Conservation (phyloP, 352 stramenopile genomes). For the Phytophthora sojae region DNA sequence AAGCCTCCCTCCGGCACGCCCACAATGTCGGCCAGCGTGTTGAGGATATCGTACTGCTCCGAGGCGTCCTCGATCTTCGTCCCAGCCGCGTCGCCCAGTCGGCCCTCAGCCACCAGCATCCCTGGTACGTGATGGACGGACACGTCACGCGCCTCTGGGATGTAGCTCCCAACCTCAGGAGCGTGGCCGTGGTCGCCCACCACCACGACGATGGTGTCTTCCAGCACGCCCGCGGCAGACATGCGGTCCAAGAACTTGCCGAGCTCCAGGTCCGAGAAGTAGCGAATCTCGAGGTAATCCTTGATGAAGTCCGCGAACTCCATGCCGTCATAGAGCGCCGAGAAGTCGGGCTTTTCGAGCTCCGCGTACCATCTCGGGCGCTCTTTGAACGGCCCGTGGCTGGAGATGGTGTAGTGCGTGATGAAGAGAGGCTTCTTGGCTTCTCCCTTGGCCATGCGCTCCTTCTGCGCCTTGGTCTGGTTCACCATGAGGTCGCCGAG, state of each 20-base stretch:
- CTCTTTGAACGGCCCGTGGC: slow-evolving; percentile 46
- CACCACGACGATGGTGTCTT: slow-evolving; percentile 37
- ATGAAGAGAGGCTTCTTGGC: slow-evolving; percentile 53
- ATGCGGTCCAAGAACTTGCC: slow-evolving; percentile 62
- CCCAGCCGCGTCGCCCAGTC: not conserved
- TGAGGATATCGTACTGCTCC: not conserved
- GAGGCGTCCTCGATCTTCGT: not conserved
- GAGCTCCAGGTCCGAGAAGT: slow-evolving; percentile 55
- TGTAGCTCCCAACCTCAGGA: not conserved
- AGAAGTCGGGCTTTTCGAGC: slow-evolving; percentile 44
- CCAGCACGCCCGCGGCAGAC: slow-evolving; percentile 42
- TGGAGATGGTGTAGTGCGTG: slow-evolving; percentile 68
- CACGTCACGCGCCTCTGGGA: not conserved
- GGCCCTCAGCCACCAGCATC: not conserved
- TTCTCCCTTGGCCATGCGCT: slow-evolving; percentile 21
- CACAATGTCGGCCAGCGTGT: not conserved
- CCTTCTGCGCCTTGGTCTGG: slow-evolving; percentile 40
- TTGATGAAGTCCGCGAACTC: slow-evolving; percentile 33
- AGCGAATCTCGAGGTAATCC: slow-evolving; percentile 55
- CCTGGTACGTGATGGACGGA: not conserved
- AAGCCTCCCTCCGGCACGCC: not conserved
- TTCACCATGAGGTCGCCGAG: slow-evolving; percentile 52
- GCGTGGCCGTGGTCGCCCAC: not conserved
- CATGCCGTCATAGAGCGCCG: slow-evolving; percentile 33
- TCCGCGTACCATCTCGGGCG: slow-evolving; percentile 48